Evolutionary conservation across 495 filamentous ascomycete species (phyloP).

Genomic region (Neurospora sp.): DNA sequence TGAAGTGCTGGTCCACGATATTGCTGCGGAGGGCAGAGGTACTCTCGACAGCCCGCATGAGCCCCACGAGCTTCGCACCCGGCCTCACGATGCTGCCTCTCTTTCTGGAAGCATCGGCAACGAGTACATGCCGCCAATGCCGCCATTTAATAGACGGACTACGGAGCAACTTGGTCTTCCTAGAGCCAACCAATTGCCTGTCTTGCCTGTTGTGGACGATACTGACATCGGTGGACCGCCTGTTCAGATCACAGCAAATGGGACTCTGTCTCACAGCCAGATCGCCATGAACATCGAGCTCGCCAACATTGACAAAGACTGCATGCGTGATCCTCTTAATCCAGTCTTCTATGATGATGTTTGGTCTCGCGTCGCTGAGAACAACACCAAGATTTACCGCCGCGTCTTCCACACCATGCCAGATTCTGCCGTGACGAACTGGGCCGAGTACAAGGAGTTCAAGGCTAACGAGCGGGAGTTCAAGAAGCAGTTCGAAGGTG

Average conservation of each 20-base stretch:
- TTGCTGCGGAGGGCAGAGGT: conserved; percentile 51
- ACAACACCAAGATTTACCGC: conserved; percentile 89
- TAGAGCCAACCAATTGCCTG: conserved; percentile 53
- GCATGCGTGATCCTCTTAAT: conserved; percentile 69
- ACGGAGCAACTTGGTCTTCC: conserved; percentile 48
- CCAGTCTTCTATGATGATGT: conserved; percentile 76
- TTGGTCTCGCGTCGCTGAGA: conserved; percentile 81
- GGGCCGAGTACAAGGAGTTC: conserved; percentile 91
- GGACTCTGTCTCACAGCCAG: conserved; percentile 35
- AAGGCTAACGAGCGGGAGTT: conserved; percentile 70
- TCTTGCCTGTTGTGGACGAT: conserved; percentile 59
- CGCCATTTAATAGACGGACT: conserved; percentile 36
- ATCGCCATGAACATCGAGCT: conserved; percentile 57
- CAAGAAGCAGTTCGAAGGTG: conserved; percentile 49
- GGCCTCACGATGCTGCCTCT: conserved; percentile 4
- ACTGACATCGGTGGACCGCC: conserved; percentile 69
- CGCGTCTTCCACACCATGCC: conserved; percentile 95
- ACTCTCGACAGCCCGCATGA: conserved; percentile 40
- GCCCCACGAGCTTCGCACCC: conserved; percentile 16
- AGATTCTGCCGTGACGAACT: conserved; percentile 84
- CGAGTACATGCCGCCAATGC: conserved; percentile 40
- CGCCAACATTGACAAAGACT: conserved; percentile 42
- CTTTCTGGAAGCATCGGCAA: conserved; percentile 23
- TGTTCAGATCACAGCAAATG: conserved; percentile 29
- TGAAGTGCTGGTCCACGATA: conserved; percentile 55